Evolutionary conservation across 148 eudicot species (phyloP).

Genomic region (Fagopyrum tataricum): DNA sequence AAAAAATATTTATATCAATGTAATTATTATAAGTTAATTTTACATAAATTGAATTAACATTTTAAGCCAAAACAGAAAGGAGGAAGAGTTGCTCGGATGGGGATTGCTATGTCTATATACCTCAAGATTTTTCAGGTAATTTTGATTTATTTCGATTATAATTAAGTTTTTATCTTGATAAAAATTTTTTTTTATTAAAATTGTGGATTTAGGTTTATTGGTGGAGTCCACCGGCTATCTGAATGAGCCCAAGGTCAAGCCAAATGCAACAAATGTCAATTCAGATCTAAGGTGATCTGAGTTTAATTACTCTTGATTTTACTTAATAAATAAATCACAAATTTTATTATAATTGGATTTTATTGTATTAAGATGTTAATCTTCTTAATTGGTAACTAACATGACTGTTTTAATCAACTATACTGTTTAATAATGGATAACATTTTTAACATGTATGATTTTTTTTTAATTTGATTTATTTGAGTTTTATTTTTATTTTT

Average conservation of each 20-base stretch:
- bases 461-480: no score
- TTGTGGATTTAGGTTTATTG: not conserved
- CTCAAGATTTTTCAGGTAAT: slow-evolving; percentile 54
- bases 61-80: slow-evolving; percentile 25
- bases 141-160: not conserved
- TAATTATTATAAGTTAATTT: not conserved
- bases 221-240: not conserved
- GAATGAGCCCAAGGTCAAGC: not conserved
- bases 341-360: not conserved
- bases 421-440: no score
- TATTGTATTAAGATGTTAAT: not conserved
- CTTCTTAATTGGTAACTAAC: no score
- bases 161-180: not conserved
- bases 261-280: slow-evolving; percentile 2
- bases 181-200: not conserved
- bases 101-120: slow-evolving; percentile 39
- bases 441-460: no score
- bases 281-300: slow-evolving; percentile 8
- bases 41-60: not conserved
- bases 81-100: slow-evolving; percentile 58
- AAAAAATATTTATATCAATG: not conserved
- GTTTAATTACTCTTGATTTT: not conserved
- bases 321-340: no score
- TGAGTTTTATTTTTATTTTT: not conserved
- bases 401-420: no score